A percentile compares a stretch with the other conserved stretches of the same genome.
phyloP scores from a whole-genome alignment of 306 rosid species.

The Inga leiocalycina region DNA sequence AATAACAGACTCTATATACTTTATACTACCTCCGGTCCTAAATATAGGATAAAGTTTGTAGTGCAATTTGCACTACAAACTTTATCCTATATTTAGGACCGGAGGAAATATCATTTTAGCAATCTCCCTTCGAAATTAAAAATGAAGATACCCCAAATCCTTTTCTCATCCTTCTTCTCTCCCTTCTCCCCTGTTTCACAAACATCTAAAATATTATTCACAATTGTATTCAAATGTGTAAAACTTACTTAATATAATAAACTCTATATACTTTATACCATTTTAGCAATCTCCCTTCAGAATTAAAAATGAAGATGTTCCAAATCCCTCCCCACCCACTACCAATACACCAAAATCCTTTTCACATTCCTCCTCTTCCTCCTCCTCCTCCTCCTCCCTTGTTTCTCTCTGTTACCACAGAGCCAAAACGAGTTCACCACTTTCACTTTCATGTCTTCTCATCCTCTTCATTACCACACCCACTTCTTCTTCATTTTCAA shows the following conservation, averaged over 20 bases:
- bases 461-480: neutral
- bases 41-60: too few species aligned
- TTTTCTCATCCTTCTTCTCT: neutral
- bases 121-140: neutral
- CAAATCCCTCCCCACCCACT: neutral
- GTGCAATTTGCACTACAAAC: too few species aligned
- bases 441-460: neutral
- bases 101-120: neutral
- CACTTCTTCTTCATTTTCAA: neutral
- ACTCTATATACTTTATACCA: neutral
- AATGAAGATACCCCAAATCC: neutral
- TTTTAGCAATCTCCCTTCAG: neutral
- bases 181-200: slow-evolving; percentile 16
- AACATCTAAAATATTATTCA: neutral
- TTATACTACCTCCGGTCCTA: too few species aligned
- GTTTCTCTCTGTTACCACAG: slow-evolving; percentile 30
- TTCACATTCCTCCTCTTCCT: neutral
- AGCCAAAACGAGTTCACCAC: neutral
- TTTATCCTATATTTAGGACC: too few species aligned
- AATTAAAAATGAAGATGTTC: neutral
- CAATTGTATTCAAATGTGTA: neutral
- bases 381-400: neutral
- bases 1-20: neutral
- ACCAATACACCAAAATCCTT: neutral
- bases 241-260: neutral